Evolutionary conservation across 306 rosid genomes (phyloP).

Genomic region (Erythrophleum fordii): DNA sequence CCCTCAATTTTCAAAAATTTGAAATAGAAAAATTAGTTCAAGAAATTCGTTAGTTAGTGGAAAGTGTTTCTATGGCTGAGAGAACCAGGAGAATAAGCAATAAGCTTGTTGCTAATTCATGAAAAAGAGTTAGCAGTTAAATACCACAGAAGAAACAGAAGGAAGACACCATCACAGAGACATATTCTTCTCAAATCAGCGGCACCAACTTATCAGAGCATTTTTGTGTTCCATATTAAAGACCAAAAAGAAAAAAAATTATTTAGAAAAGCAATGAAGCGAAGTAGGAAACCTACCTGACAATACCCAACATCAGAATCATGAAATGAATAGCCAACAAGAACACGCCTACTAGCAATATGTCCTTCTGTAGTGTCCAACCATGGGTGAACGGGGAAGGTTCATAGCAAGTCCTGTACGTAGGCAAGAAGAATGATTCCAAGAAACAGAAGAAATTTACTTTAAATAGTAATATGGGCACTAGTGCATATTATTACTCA

Average conservation of each 20-base stretch:
- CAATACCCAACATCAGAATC: conserved; percentile 99
- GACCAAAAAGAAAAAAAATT: background rate
- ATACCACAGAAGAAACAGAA: background rate
- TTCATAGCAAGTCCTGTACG: conserved; percentile 88
- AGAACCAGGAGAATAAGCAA: conserved; percentile 28
- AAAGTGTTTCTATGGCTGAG: background rate
- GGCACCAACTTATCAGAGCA: background rate
- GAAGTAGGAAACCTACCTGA: conserved; percentile 63
- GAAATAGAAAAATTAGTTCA: no score
- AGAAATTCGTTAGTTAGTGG: background rate
- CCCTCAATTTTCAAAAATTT: no score
- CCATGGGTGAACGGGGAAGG: conserved; percentile 98
- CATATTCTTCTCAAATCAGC: conserved; percentile 17
- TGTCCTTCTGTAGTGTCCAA: conserved; percentile 97
- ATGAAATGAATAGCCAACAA: conserved; percentile 95
- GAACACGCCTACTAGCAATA: conserved; percentile 90
- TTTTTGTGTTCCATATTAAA: background rate
- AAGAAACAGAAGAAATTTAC: conserved; percentile 14
- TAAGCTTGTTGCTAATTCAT: background rate
- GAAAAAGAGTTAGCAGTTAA: background rate
- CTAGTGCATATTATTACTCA: conserved; percentile 13
- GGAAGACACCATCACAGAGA: background rate
- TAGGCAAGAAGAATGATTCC: background rate
- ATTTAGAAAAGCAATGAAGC: conserved; percentile 27
- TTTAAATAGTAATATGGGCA: background rate